phyloP scores from a whole-genome alignment of 352 stramenopile species.

The Pythium pyrilobum region DNA sequence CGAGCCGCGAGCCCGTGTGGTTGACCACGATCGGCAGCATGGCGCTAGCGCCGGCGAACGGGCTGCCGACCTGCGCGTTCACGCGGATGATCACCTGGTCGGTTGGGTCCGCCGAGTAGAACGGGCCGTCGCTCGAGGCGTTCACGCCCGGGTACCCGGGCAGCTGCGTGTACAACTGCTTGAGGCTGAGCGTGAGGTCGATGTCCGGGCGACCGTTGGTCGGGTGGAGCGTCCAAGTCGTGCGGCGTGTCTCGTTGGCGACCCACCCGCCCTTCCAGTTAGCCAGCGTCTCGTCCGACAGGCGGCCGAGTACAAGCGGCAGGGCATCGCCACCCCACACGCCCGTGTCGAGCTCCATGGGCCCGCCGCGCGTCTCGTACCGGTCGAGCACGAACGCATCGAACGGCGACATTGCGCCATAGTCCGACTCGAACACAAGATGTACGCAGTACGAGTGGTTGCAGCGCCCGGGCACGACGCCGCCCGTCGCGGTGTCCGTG shows the following conservation, averaged over 20 bases:
- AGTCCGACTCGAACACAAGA: slow-evolving; percentile 39
- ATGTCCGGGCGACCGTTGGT: slow-evolving; percentile 15
- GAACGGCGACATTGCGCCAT: slow-evolving; percentile 39
- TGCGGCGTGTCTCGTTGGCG: slow-evolving; percentile 28
- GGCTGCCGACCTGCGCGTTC: slow-evolving; percentile 15
- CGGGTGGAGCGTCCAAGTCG: slow-evolving; percentile 36
- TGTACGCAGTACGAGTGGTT: slow-evolving; percentile 22
- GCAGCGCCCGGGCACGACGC: background rate
- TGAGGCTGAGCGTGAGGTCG: slow-evolving; percentile 49
- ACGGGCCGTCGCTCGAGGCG: slow-evolving; percentile 22
- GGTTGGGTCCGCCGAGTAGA: slow-evolving; percentile 29
- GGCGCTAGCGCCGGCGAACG: slow-evolving; percentile 10
- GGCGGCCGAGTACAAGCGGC: slow-evolving; percentile 28
- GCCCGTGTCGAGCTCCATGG: background rate
- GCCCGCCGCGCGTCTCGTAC: slow-evolving; percentile 19
- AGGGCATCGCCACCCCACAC: background rate
- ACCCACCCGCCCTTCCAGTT: slow-evolving; percentile 2
- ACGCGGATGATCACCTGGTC: slow-evolving; percentile 47
- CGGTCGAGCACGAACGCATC: slow-evolving; percentile 48
- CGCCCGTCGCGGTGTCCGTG: background rate
- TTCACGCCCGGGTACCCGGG: slow-evolving; percentile 15
- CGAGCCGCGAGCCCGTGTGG: slow-evolving; percentile 34
- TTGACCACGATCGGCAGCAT: slow-evolving; percentile 40
- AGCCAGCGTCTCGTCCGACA: slow-evolving; percentile 14
- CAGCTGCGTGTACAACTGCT: slow-evolving; percentile 51